Percentiles rank a stretch among this genome's conserved stretches.
Evolutionary conservation across 441 rosid genomes (phyloP).

Genomic region (Euphorbia celastroides): DNA sequence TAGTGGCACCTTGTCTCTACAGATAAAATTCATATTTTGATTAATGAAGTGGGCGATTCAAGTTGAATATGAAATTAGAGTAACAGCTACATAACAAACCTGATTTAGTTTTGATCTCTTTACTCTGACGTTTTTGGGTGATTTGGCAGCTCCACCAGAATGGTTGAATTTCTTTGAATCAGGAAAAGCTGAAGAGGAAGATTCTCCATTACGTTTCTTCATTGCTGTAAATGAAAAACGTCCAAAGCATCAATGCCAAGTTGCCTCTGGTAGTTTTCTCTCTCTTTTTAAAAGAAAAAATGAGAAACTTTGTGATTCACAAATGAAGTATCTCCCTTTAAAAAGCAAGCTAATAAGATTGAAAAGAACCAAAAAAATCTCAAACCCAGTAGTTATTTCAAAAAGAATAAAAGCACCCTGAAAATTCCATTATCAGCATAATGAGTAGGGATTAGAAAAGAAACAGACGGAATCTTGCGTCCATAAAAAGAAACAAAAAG

Average conservation of each 20-base stretch:
- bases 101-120: constrained; percentile 40
- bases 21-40: constrained; percentile 17
- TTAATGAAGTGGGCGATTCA: constrained; percentile 19
- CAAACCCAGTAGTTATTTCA: constrained; percentile 19
- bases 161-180: constrained; percentile 53
- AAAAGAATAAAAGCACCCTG: constrained; percentile 26
- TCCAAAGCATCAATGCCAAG: constrained; percentile 19
- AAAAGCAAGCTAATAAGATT: constrained; percentile 28
- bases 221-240: constrained; percentile 49
- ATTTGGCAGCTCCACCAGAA: constrained; percentile 32
- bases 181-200: constrained; percentile 43
- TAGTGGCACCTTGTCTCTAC: constrained; percentile 40
- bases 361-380: constrained; percentile 18
- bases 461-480: constrained; percentile 48
- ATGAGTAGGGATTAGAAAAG: constrained; percentile 16
- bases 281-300: not conserved
- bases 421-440: constrained; percentile 28
- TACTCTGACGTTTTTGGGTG: constrained; percentile 31
- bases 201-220: constrained; percentile 70
- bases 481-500: constrained; percentile 47
- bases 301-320: constrained; percentile 22
- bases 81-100: constrained; percentile 39
- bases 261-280: constrained; percentile 14
- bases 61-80: constrained; percentile 18
- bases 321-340: constrained; percentile 27